A percentile compares a stretch with the other conserved stretches of the same genome.
These are phyloP conservation scores for Calonectria honghensis DNA, from an alignment of 2,329 filamentous ascomycete species.

Conservation along the genomic window DNA sequence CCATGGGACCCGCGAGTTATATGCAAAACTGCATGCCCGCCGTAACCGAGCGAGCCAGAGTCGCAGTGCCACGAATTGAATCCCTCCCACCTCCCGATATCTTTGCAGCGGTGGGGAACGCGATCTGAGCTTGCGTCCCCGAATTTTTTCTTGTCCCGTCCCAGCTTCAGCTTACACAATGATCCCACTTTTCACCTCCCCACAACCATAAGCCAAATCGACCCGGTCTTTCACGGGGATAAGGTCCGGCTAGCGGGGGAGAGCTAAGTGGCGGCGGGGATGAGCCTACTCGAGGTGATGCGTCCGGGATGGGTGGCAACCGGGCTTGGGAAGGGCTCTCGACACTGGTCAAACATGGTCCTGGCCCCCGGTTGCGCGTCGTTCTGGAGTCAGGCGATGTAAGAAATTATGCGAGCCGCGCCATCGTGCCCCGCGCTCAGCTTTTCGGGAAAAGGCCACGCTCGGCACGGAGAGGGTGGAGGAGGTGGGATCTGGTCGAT, in stretches of 20 bases:
- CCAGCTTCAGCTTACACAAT: not conserved
- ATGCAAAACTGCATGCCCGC: constrained; percentile 24
- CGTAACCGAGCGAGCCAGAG: not conserved
- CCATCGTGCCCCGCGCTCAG: not conserved
- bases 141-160: not conserved
- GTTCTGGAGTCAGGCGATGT: constrained; percentile 4
- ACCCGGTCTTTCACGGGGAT: constrained; percentile 23
- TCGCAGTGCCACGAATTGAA: not conserved
- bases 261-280: constrained; percentile 25
- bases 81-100: not conserved
- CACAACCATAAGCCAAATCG: constrained; percentile 5
- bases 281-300: constrained; percentile 17
- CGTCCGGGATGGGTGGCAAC: constrained; percentile 20
- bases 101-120: not conserved
- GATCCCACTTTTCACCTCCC: not conserved
- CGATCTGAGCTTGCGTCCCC: constrained; percentile 25
- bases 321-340: constrained; percentile 1
- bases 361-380: constrained; percentile 23
- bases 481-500: not conserved
- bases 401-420: constrained; percentile 6
- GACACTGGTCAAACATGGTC: constrained; percentile 29
- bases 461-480: not conserved
- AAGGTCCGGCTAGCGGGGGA: constrained; percentile 11
- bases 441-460: not conserved
- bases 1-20: constrained; percentile 29